phyloP scores from a whole-genome alignment of 1,139 yeast species.

The Debaryomyces sp. region DNA sequence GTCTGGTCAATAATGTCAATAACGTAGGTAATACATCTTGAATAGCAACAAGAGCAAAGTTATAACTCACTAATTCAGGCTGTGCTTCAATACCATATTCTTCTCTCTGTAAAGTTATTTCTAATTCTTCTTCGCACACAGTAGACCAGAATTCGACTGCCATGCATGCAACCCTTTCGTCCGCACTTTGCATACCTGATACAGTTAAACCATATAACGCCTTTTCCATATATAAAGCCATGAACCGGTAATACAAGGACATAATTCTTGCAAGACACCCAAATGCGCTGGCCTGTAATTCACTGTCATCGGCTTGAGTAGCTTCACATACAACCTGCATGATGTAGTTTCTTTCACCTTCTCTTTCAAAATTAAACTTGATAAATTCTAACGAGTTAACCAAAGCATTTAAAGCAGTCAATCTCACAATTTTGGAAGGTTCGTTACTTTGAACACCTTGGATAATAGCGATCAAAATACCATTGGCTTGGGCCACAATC shows the following conservation, averaged over 20 bases:
- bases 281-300: constrained; percentile 90
- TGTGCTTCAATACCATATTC: constrained; percentile 49
- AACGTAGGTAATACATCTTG: constrained; percentile 87
- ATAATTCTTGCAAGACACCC: constrained; percentile 94
- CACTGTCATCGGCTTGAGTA: constrained; percentile 82
- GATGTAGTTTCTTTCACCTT: constrained; percentile 93
- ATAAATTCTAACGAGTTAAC: constrained; percentile 91
- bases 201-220: constrained; percentile 91
- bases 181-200: constrained; percentile 83
- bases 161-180: constrained; percentile 94
- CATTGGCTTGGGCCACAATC: constrained; percentile 83
- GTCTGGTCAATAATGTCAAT: constrained; percentile 76
- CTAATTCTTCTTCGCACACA: constrained; percentile 94
- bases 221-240: constrained; percentile 96
- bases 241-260: constrained; percentile 83
- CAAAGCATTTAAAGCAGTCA: constrained; percentile 89
- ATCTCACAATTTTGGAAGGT: constrained; percentile 71
- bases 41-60: constrained; percentile 84
- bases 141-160: constrained; percentile 99
- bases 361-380: constrained; percentile 83
- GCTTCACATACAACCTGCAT: constrained; percentile 99
- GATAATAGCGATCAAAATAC: constrained; percentile 90
- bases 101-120: constrained; percentile 66
- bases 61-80: constrained; percentile 50
- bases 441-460: constrained; percentile 93